Conservation (phyloP, 129 eudicot genomes). For the Escallonia rubra region DNA sequence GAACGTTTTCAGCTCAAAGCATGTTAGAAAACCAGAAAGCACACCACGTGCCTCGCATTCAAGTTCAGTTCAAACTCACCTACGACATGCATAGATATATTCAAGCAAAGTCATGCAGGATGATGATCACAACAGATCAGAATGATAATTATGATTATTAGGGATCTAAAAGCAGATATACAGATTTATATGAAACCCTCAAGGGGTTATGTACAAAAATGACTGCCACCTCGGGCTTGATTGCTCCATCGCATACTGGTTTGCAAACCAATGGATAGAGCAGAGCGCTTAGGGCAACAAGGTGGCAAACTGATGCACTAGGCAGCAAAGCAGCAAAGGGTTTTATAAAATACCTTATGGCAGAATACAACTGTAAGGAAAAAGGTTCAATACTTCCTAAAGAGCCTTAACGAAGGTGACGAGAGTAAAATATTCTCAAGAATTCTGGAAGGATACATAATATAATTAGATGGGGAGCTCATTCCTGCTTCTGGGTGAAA, state of each 20-base stretch:
- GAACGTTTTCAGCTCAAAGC: too few relatives aligned
- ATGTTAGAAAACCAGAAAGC: too few relatives aligned
- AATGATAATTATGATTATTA: not conserved
- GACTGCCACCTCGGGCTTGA: not conserved
- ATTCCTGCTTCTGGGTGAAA: not conserved
- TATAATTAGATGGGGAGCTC: not conserved
- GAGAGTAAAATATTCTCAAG: not conserved
- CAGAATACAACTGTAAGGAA: not conserved
- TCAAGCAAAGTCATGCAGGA: too few relatives aligned
- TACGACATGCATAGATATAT: too few relatives aligned
- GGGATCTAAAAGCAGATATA: not conserved
- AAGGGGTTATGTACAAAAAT: not conserved
- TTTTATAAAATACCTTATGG: conserved; percentile 3
- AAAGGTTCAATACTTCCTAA: too few relatives aligned
- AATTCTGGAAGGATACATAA: not conserved
- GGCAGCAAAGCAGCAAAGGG: not conserved
- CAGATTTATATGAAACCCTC: not conserved
- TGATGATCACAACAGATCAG: too few relatives aligned
- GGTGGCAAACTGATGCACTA: not conserved
- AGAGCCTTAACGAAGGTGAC: not conserved
- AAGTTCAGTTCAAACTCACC: too few relatives aligned
- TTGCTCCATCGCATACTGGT: not conserved
- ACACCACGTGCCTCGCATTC: too few relatives aligned
- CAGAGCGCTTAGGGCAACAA: not conserved
- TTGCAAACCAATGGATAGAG: not conserved